Base-by-base conservation (phyloP, 495 filamentous ascomycete genomes). In the Tuber umbilicatum region DNA sequence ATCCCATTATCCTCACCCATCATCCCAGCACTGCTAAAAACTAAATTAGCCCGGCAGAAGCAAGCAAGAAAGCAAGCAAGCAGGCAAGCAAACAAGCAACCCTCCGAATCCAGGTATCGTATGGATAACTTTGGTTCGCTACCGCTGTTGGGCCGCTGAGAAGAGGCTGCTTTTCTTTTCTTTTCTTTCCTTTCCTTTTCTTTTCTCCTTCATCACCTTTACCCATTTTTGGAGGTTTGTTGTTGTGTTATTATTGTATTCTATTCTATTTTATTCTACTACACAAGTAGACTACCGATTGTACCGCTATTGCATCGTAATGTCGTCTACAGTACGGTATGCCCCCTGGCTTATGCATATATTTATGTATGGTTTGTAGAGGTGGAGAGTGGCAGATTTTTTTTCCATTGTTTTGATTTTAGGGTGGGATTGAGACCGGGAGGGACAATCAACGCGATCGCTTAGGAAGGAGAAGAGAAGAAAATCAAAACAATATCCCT, bases 191-290 rank as follows among this genome's bases (percentile, higher is more conserved):
- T 69, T 77, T 43, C 23, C n/a, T 76, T 70, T 78, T 73, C 37
- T 68, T 69, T 77, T 43, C 23, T 55, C 27, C 47, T 55, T 74
- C 50, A 55, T 81, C 55, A 75, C 77, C 38, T 64, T 76, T 69
- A 76, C 76, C 70, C 70, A 19, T 72, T 77, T 76, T 68, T 75
- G 71, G 75, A 78, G 67, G 64, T 73, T 76, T 73, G 75, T 73
- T 79, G 73, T 45, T 70, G 68, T 76, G 45, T 47, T 68, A 74
- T 43, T 70, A 75, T 73, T 67, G 45, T n/a, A 50, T 31, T 50
- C 72, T 68, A 78, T 71, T n/a, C n/a, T n/a, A n/a, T n/a, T n/a
- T 77, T 31, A 31, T 64, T 64, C 10, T 64, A 16, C 10, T 7
- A n/a, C 19, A 43, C 14, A 14, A 40, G 39, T 40, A 42, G 2